Evolutionary conservation across 805 yeast species (phyloP).

Genomic region (Candida easanensis): DNA sequence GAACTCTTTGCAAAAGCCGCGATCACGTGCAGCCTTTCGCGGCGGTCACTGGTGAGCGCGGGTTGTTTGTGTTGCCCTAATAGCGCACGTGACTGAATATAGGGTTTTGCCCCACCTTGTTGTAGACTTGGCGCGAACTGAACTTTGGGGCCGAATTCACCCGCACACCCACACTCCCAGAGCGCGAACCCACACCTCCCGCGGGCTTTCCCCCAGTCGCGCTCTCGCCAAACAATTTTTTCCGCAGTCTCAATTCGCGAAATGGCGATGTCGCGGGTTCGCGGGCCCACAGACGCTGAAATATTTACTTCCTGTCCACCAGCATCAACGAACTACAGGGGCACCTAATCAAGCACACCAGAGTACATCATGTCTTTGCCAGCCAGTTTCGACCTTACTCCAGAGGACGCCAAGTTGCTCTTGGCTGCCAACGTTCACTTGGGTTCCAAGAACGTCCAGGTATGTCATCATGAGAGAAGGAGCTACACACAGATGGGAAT

Average conservation of each 20-base stretch:
- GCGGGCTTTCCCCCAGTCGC: neutral
- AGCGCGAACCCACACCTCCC: neutral
- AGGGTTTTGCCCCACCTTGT: too few relatives aligned
- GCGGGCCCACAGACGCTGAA: slow-evolving; percentile 18
- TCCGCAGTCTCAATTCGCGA: slow-evolving; percentile 13
- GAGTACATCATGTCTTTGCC: slow-evolving; percentile 66
- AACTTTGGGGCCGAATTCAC: slow-evolving; percentile 1
- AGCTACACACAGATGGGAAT: neutral
- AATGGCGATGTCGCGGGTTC: slow-evolving; percentile 7
- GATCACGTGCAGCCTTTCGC: neutral
- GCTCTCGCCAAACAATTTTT: slow-evolving; percentile 6
- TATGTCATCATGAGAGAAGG: slow-evolving; percentile 42
- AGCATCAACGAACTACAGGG: slow-evolving; percentile 1
- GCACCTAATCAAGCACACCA: slow-evolving; percentile 7
- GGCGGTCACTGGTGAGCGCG: neutral
- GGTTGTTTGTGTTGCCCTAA: too few relatives aligned
- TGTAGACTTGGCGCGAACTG: too few relatives aligned
- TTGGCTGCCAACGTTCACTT: slow-evolving; percentile 99
- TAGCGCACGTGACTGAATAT: too few relatives aligned
- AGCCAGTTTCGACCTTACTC: slow-evolving; percentile 88
- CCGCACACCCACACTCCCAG: slow-evolving; percentile 4
- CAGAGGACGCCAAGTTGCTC: slow-evolving; percentile 98
- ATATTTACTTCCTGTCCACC: slow-evolving; percentile 18
- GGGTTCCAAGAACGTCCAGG: slow-evolving; percentile 99
- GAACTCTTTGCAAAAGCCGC: too few relatives aligned